A percentile compares a stretch with the other conserved stretches of the same genome.
Conservation (phyloP, 2,329 filamentous ascomycete genomes). For the Sporothrix dimorphospora region DNA sequence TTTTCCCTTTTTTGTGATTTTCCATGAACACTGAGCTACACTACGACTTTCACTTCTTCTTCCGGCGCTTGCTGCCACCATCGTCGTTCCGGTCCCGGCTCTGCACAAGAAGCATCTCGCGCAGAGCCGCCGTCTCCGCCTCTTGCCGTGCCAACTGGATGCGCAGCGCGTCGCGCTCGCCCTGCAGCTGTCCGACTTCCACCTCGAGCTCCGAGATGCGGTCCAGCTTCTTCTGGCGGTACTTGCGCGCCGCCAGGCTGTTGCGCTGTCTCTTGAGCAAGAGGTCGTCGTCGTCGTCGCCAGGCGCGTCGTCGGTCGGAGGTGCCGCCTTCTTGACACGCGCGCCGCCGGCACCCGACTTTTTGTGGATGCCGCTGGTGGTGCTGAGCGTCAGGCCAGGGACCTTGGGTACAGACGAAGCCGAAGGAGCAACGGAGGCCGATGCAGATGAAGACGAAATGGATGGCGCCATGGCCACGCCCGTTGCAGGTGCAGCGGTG, state of each 20-base stretch:
- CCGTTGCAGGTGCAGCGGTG: neutral
- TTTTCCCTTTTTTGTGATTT: neutral
- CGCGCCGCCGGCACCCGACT: slow-evolving; percentile 12
- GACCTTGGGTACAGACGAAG: neutral
- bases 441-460: neutral
- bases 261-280: slow-evolving; percentile 60
- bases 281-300: slow-evolving; percentile 35
- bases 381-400: slow-evolving; percentile 3
- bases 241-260: slow-evolving; percentile 64
- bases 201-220: slow-evolving; percentile 60
- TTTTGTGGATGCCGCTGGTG: slow-evolving; percentile 8
- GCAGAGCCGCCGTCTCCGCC: slow-evolving; percentile 61
- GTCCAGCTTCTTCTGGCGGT: slow-evolving; percentile 66
- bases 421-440: neutral
- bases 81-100: slow-evolving; percentile 10
- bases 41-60: neutral
- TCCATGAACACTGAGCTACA: neutral
- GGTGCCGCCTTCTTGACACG: neutral
- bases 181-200: slow-evolving; percentile 54
- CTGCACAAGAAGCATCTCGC: slow-evolving; percentile 45
- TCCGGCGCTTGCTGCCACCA: slow-evolving; percentile 1
- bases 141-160: slow-evolving; percentile 60
- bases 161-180: slow-evolving; percentile 60
- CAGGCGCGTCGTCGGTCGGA: neutral
- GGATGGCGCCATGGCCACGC: neutral